These are phyloP conservation scores for Naganishia liquefaciens DNA, from an alignment of 1,284 basidiomycete species.

Conservation along the genomic window DNA sequence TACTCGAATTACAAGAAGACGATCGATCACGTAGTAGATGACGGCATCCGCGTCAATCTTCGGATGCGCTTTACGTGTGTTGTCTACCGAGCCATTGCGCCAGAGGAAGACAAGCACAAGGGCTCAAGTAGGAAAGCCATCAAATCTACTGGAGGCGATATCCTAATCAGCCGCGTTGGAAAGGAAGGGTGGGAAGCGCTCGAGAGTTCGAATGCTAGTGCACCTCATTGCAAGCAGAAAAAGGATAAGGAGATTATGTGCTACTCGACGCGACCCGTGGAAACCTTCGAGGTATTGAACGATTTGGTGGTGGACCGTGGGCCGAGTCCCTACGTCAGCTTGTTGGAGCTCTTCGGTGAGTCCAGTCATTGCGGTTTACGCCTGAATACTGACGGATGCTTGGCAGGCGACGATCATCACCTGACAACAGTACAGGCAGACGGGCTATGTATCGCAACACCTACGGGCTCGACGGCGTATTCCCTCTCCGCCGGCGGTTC, in stretches of 20 bases:
- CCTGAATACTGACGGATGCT: neutral
- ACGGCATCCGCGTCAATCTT: conserved; percentile 93
- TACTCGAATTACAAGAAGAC: conserved; percentile 83
- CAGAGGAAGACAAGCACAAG: conserved; percentile 57
- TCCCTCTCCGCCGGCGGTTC: conserved; percentile 98
- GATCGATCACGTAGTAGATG: conserved; percentile 85
- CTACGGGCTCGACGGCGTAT: conserved; percentile 97
- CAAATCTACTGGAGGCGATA: conserved; percentile 87
- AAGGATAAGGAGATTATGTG: conserved; percentile 98
- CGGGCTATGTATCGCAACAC: conserved; percentile 91
- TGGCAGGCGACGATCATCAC: conserved; percentile 93
- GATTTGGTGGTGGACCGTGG: conserved; percentile 98
- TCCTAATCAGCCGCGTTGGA: conserved; percentile 86
- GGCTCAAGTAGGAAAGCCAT: conserved; percentile 74
- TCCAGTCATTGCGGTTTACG: conserved; percentile 28
- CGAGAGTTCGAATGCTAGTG: conserved; percentile 61
- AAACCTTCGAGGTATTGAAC: conserved; percentile 97
- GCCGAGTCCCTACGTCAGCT: conserved; percentile 94
- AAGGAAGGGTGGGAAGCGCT: conserved; percentile 90
- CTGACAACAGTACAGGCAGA: conserved; percentile 99
- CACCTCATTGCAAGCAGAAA: conserved; percentile 37
- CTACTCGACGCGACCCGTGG: conserved; percentile 89
- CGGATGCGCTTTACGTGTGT: conserved; percentile 99
- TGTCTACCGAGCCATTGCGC: conserved; percentile 83
- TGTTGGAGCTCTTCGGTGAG: conserved; percentile 93